Percentiles rank a stretch among this genome's conserved stretches.
These are phyloP conservation scores for Salix arbutifolia DNA, from an alignment of 345 rosid species.

Conservation along the genomic window DNA sequence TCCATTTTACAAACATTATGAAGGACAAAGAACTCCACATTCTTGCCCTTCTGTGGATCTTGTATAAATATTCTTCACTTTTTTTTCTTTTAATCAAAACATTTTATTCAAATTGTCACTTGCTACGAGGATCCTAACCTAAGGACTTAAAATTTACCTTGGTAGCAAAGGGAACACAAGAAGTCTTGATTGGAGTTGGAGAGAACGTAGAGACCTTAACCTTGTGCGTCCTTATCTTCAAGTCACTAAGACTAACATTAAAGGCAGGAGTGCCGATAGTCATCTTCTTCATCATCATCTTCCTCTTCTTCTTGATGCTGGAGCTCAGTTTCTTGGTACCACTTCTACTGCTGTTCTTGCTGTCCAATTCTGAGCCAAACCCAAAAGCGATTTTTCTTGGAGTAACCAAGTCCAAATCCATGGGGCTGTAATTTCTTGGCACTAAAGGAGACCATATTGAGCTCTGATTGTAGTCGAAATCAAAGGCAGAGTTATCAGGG, in stretches of 20 bases:
- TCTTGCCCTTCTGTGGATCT: no score
- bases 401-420: constrained; percentile 34
- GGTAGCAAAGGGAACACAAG: constrained; percentile 44
- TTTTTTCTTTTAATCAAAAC: not conserved
- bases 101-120: not conserved
- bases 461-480: constrained; percentile 73
- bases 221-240: constrained; percentile 25
- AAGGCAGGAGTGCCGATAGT: not conserved
- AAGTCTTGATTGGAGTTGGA: constrained; percentile 33
- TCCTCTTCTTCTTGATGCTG: constrained; percentile 17
- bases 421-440: constrained; percentile 46
- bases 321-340: constrained; percentile 17
- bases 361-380: constrained; percentile 25
- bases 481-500: constrained; percentile 71
- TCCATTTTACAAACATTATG: no score
- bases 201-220: constrained; percentile 26
- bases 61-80: not conserved
- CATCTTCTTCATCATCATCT: not conserved
- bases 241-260: constrained; percentile 12
- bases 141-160: constrained; percentile 35
- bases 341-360: not conserved
- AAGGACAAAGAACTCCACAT: no score
- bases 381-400: constrained; percentile 36
- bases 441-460: constrained; percentile 90
- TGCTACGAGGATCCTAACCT: not conserved